Base-by-base conservation (phyloP, 2,329 filamentous ascomycete species). In the Epichloe festucae region DNA sequence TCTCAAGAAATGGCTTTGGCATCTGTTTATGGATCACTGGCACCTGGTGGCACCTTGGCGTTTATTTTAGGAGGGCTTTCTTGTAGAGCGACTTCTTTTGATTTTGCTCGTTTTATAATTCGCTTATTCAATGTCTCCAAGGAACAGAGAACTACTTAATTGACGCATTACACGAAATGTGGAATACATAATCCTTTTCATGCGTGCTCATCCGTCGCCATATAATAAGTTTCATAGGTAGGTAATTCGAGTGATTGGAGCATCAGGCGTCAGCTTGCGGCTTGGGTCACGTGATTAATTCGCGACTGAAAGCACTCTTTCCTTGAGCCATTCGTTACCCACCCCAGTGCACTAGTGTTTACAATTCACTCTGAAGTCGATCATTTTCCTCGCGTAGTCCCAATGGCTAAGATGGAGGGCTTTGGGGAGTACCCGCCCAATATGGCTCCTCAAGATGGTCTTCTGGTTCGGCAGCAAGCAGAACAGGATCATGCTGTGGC, bases 341-440 rank as follows among this genome's bases (percentile, higher is more conserved):
- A 31, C 31, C 31, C 31, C 8, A 27, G 41, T n/a, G 12, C 15
- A n/a, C 7, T 14, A 34, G 15, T 12, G n/a, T 34, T 17, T 38
- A 6, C 3, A 14, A n/a, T 21, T 19, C 31, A 38, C 11, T 14
- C 17, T 17, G 45, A 38, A 47, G 12, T 38, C 34, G 12, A 27
- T 27, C 17, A 31, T 23, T n/a, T 15, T 8, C n/a, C 3, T 23
- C 17, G 2, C n/a, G 12, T 23, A 10, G 5, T 38, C 5, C 14
- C 15, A 34, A 17, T 42, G 6, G 3, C 19, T 5, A 71, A 53
- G 3, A 84, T 84, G 81, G 72, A 78, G 40, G 73, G 78, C 59
- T 80, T 84, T 57, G 73, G 73, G 76, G 77, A 81, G 49, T 84
- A 83, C 58, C 79, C 81, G 67, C 78, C 81, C 15, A 82, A 84